Evolutionary conservation across 352 stramenopile species (phyloP).

Genomic region (Lagenidium giganteum): DNA sequence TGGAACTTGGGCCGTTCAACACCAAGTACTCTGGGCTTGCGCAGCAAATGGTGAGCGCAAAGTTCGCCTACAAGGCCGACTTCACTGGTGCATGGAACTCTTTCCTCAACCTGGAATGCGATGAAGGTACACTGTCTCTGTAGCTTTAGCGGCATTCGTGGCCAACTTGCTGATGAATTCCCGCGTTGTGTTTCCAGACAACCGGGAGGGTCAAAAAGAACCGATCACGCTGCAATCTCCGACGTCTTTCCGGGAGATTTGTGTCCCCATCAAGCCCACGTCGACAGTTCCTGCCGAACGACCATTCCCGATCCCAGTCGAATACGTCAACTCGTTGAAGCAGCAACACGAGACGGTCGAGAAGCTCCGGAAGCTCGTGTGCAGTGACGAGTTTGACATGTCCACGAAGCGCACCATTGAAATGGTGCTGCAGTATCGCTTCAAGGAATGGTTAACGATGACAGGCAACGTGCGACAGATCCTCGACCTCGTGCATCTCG

Average conservation of each 20-base stretch:
- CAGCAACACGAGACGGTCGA: constrained; percentile 76
- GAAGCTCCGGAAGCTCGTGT: constrained; percentile 58
- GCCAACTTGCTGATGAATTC: constrained; percentile 1
- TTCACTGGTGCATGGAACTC: constrained; percentile 51
- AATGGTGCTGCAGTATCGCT: constrained; percentile 74
- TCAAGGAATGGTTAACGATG: constrained; percentile 86
- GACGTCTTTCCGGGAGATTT: constrained; percentile 57
- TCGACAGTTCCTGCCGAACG: constrained; percentile 33
- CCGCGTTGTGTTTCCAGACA: neutral
- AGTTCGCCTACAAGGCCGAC: constrained; percentile 44
- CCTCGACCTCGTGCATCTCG: constrained; percentile 83
- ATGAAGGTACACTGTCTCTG: constrained; percentile 37
- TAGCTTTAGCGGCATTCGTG: too few species aligned
- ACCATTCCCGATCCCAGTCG: constrained; percentile 73
- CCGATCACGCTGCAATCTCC: constrained; percentile 55
- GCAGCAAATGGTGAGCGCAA: constrained; percentile 52
- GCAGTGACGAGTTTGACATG: constrained; percentile 78
- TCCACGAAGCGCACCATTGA: constrained; percentile 77
- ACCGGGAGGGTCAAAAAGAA: constrained; percentile 39
- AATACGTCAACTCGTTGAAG: constrained; percentile 61
- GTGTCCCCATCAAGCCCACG: constrained; percentile 57
- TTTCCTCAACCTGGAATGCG: constrained; percentile 66
- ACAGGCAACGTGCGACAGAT: constrained; percentile 87
- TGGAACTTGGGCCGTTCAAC: constrained; percentile 95
- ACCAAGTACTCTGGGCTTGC: constrained; percentile 90